phyloP scores from a whole-genome alignment of 345 rosid genomes.

The Durio zibethinus region DNA sequence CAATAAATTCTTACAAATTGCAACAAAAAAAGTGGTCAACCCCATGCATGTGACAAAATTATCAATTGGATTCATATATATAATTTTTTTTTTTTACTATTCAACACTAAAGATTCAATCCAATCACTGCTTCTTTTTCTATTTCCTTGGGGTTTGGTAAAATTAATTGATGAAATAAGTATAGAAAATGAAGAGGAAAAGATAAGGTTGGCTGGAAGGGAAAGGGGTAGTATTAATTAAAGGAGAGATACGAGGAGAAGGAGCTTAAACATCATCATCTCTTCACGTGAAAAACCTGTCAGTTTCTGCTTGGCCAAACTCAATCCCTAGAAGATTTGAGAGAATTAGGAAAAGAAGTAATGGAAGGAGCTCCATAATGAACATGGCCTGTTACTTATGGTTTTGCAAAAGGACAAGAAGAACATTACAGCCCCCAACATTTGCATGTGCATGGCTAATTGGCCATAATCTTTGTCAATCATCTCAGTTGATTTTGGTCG shows the following conservation, averaged over 20 bases:
- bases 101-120: too few species aligned
- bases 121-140: too few species aligned
- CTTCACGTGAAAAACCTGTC: conserved; percentile 24
- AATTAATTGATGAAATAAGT: background rate
- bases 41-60: background rate
- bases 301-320: conserved; percentile 22
- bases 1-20: too few species aligned
- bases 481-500: background rate
- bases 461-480: background rate
- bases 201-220: background rate
- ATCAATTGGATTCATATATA: background rate
- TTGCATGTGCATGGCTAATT: conserved; percentile 8
- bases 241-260: conserved; percentile 3
- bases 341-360: background rate
- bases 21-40: background rate
- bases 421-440: conserved; percentile 4
- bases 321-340: background rate
- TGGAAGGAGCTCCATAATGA: background rate
- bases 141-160: background rate
- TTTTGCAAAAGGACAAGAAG: conserved; percentile 5
- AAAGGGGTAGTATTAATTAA: background rate
- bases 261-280: conserved; percentile 11
- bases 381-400: background rate
- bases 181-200: background rate
- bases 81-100: too few species aligned